Conservation (phyloP, 352 stramenopile genomes). For the Detonula confervacea region DNA sequence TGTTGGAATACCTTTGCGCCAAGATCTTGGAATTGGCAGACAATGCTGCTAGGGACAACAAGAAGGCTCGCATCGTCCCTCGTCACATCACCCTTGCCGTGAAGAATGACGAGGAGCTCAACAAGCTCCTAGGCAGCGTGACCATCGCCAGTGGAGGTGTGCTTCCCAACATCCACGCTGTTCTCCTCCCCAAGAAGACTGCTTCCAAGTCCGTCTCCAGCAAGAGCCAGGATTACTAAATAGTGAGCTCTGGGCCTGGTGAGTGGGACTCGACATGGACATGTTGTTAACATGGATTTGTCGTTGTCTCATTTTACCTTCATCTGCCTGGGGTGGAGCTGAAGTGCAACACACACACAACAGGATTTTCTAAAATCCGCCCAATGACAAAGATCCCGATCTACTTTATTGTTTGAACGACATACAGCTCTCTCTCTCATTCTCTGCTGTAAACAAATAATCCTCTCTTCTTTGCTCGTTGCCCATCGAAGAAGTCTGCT, state of each 20-base stretch:
- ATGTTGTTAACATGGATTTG: too few species aligned
- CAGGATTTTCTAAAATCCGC: slow-evolving; percentile 21
- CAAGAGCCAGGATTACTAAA: slow-evolving; percentile 13
- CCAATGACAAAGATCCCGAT: too few species aligned
- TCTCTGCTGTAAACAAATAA: too few species aligned
- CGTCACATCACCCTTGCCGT: slow-evolving; percentile 96
- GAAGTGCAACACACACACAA: slow-evolving; percentile 2
- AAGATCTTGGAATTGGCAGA: slow-evolving; percentile 92
- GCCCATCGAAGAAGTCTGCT: too few species aligned
- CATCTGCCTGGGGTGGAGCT: too few species aligned
- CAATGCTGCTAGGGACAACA: slow-evolving; percentile 93
- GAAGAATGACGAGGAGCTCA: slow-evolving; percentile 95
- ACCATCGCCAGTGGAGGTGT: slow-evolving; percentile 95
- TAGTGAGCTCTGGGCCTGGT: too few species aligned
- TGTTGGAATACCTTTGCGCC: slow-evolving; percentile 90
- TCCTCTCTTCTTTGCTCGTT: too few species aligned
- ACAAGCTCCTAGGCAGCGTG: slow-evolving; percentile 93
- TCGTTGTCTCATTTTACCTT: too few species aligned
- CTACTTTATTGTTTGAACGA: too few species aligned
- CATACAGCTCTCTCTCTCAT: too few species aligned
- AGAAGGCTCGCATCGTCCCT: slow-evolving; percentile 96
- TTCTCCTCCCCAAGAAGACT: slow-evolving; percentile 90
- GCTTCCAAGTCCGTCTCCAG: slow-evolving; percentile 6
- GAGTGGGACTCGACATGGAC: too few species aligned
- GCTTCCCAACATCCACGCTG: slow-evolving; percentile 94